Percentiles rank a stretch among this genome's conserved stretches.
Evolutionary conservation across 73 alveolate genomes (phyloP).

Genomic region (Tetrahymena thermophila): DNA sequence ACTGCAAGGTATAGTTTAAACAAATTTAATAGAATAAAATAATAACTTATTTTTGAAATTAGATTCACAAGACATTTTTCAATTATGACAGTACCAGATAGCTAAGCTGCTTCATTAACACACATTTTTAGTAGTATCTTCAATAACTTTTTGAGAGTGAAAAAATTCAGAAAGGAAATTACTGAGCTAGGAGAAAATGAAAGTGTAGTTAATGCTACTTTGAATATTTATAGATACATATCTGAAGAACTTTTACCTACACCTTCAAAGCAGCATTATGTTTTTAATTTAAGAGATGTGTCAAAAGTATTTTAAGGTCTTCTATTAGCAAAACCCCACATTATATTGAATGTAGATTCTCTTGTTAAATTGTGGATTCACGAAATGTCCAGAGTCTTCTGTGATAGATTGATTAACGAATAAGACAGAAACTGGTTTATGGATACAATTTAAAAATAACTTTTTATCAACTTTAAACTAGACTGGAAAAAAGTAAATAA

Average conservation of each 20-base stretch:
- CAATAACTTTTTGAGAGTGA: slow-evolving; percentile 65
- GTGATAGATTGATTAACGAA: slow-evolving; percentile 65
- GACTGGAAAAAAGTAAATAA: slow-evolving; percentile 64
- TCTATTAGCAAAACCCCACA: slow-evolving; percentile 74
- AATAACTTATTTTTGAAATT: not conserved
- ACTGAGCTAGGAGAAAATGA: slow-evolving; percentile 25
- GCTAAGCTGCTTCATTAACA: slow-evolving; percentile 78
- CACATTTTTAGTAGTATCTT: slow-evolving; percentile 83
- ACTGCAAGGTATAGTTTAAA: slow-evolving; percentile 42
- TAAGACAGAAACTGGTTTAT: slow-evolving; percentile 66
- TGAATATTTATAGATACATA: slow-evolving; percentile 28
- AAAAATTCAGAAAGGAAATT: slow-evolving; percentile 62
- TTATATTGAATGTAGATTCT: slow-evolving; percentile 64
- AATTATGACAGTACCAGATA: slow-evolving; percentile 82
- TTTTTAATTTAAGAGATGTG: slow-evolving; percentile 90
- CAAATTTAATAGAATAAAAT: not conserved
- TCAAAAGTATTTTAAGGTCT: slow-evolving; percentile 90
- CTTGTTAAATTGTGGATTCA: slow-evolving; percentile 92
- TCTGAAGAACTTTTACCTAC: slow-evolving; percentile 62
- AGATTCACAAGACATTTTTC: slow-evolving; percentile 92
- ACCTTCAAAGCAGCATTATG: slow-evolving; percentile 89
- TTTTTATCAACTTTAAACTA: slow-evolving; percentile 57
- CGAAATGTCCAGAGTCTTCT: slow-evolving; percentile 79
- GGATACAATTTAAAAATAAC: slow-evolving; percentile 61
- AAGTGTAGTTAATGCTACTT: slow-evolving; percentile 35